Conservation (phyloP, 2,329 filamentous ascomycete genomes). For the Blastomyces gilchristii region DNA sequence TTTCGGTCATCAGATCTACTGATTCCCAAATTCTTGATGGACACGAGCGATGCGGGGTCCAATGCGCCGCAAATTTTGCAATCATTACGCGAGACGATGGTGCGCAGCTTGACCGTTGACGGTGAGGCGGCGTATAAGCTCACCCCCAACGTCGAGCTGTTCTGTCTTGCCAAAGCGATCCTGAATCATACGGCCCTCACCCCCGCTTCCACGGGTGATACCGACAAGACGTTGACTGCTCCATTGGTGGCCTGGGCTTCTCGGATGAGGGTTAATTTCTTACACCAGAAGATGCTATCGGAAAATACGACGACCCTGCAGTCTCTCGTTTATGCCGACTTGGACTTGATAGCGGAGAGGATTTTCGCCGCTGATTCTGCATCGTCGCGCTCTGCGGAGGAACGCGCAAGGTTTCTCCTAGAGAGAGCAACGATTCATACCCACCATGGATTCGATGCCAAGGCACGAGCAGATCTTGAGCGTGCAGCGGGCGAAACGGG, state of each 20-base stretch:
- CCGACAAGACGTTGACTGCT: constrained; percentile 30
- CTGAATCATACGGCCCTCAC: constrained; percentile 40
- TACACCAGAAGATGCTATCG: constrained; percentile 57
- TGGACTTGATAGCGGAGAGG: constrained; percentile 42
- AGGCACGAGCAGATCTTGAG: constrained; percentile 61
- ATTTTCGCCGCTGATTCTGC: constrained; percentile 22
- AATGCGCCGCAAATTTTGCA: constrained; percentile 23
- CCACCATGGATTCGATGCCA: constrained; percentile 68
- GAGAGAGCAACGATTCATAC: constrained; percentile 78
- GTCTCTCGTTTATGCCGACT: constrained; percentile 49
- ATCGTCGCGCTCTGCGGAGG: constrained; percentile 28
- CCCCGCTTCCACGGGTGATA: not conserved
- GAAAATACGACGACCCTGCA: constrained; percentile 53
- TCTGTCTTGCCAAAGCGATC: constrained; percentile 60
- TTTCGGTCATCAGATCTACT: constrained; percentile 44
- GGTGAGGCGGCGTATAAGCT: constrained; percentile 78
- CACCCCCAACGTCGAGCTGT: constrained; percentile 73
- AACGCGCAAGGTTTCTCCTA: constrained; percentile 61
- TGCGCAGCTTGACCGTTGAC: constrained; percentile 65
- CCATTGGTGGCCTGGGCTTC: constrained; percentile 46
- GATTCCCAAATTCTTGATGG: constrained; percentile 34
- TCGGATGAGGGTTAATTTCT: constrained; percentile 61
- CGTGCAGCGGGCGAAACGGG: constrained; percentile 56
- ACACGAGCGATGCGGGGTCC: constrained; percentile 28
- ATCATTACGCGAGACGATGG: constrained; percentile 47